Conservation (phyloP, 2,329 filamentous ascomycete genomes). For the Aspergillus sergii region DNA sequence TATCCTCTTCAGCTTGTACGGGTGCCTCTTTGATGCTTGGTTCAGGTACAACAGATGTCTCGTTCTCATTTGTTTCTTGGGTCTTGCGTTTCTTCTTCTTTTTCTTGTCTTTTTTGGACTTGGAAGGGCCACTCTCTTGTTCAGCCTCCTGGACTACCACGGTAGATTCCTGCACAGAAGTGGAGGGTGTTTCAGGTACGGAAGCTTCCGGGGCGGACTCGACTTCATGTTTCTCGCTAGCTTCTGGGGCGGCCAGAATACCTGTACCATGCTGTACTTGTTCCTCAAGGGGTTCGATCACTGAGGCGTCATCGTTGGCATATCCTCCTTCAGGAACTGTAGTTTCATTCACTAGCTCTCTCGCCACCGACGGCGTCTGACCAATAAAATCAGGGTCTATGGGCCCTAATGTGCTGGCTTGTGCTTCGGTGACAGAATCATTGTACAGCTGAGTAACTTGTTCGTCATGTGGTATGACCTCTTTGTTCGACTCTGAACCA, state of each 20-base stretch:
- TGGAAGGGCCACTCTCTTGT: conserved; percentile 15
- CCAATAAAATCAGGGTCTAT: not conserved
- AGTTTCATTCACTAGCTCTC: not conserved
- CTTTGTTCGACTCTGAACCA: not conserved
- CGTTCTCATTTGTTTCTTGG: conserved; percentile 24
- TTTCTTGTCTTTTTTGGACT: conserved; percentile 37
- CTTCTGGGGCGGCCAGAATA: not conserved
- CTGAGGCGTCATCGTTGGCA: not conserved
- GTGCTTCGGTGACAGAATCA: not conserved
- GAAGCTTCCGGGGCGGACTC: not conserved
- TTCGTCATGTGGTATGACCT: not conserved
- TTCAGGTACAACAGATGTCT: conserved; percentile 5
- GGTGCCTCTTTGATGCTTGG: not conserved
- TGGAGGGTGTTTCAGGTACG: not conserved
- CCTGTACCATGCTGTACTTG: conserved; percentile 1
- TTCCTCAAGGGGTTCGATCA: not conserved
- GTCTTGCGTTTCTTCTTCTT: conserved; percentile 38
- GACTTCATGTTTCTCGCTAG: not conserved
- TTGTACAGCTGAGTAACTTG: not conserved
- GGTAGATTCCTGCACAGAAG: conserved; percentile 6
- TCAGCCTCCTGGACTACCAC: conserved; percentile 9
- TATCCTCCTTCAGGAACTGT: not conserved
- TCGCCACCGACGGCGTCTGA: not conserved
- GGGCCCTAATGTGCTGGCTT: not conserved
- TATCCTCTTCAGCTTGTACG: not conserved